Percentiles rank a stretch among this genome's conserved stretches.
These are phyloP conservation scores for Trebouxia sp. DNA, from an alignment of 139 green algal species.

Conservation along the genomic window DNA sequence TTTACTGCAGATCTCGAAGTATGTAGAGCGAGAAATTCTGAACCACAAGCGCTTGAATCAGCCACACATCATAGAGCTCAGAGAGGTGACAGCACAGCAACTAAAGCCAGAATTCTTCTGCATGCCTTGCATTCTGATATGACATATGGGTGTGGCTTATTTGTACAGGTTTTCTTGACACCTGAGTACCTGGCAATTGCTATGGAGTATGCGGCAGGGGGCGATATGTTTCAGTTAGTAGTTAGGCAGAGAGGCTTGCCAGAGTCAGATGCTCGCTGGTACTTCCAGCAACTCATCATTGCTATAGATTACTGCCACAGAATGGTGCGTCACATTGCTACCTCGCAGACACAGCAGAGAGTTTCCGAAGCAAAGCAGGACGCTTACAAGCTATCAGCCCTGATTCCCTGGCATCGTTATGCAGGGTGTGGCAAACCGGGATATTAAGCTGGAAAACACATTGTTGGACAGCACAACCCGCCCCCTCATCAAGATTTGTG, in stretches of 20 bases:
- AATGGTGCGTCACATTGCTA: constrained; percentile 40
- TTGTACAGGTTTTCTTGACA: constrained; percentile 50
- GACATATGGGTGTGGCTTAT: not conserved
- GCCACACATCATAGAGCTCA: constrained; percentile 66
- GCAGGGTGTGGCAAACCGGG: constrained; percentile 71
- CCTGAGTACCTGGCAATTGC: constrained; percentile 70
- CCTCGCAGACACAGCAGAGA: no score
- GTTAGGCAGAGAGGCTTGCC: constrained; percentile 37
- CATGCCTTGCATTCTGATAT: not conserved
- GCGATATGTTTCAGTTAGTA: constrained; percentile 76
- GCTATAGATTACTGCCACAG: constrained; percentile 70
- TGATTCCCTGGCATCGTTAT: no score
- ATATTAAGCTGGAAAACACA: constrained; percentile 87
- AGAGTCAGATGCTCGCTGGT: constrained; percentile 66
- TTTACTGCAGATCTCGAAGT: constrained; percentile 83
- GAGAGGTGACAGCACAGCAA: constrained; percentile 36
- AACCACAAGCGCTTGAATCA: constrained; percentile 65
- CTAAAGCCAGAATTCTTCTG: not conserved
- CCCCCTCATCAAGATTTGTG: constrained; percentile 68
- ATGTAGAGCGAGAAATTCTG: constrained; percentile 84
- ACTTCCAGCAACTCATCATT: constrained; percentile 75
- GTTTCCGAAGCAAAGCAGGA: not conserved
- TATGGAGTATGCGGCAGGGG: constrained; percentile 82
- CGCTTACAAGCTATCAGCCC: no score
- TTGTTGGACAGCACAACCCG: constrained; percentile 38